Evolutionary conservation across 352 stramenopile species (phyloP).

Genomic region (Detonula confervacea): DNA sequence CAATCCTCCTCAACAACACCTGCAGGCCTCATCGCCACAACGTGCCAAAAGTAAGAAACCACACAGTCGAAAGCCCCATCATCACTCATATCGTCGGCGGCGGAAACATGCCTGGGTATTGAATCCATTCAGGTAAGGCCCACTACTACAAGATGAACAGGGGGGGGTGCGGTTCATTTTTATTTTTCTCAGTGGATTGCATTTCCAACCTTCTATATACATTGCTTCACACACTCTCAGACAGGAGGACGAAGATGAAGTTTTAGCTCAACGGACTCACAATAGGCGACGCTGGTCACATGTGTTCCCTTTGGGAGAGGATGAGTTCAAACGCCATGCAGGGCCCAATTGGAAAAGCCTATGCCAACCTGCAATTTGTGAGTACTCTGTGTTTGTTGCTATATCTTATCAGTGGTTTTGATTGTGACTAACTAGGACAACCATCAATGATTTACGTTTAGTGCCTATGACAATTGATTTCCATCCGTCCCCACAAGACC

Average conservation of each 20-base stretch:
- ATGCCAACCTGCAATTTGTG: slow-evolving; percentile 91
- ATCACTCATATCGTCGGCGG: slow-evolving; percentile 49
- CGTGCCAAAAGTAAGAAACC: slow-evolving; percentile 41
- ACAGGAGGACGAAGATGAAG: slow-evolving; percentile 87
- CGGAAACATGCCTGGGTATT: slow-evolving; percentile 76
- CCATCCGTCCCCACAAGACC: slow-evolving; percentile 79
- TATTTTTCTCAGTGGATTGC: too few species aligned
- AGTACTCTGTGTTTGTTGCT: slow-evolving; percentile 1
- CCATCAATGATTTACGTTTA: too few species aligned
- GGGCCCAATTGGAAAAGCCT: slow-evolving; percentile 95
- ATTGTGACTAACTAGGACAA: too few species aligned
- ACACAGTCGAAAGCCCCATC: slow-evolving; percentile 27
- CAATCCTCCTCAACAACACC: slow-evolving; percentile 10
- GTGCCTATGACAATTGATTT: slow-evolving; percentile 86
- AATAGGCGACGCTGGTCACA: slow-evolving; percentile 96
- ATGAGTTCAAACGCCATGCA: slow-evolving; percentile 84
- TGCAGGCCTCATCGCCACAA: slow-evolving; percentile 23
- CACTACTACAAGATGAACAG: too few species aligned
- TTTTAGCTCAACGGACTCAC: slow-evolving; percentile 86
- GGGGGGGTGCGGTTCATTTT: too few species aligned
- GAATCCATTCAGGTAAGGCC: slow-evolving; percentile 88
- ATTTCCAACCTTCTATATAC: too few species aligned
- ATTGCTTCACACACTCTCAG: too few species aligned
- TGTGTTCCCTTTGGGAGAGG: slow-evolving; percentile 90
- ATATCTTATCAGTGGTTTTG: not conserved